Conservation (phyloP, 257 asterid genomes). For the Thymus quinquecostatus region DNA sequence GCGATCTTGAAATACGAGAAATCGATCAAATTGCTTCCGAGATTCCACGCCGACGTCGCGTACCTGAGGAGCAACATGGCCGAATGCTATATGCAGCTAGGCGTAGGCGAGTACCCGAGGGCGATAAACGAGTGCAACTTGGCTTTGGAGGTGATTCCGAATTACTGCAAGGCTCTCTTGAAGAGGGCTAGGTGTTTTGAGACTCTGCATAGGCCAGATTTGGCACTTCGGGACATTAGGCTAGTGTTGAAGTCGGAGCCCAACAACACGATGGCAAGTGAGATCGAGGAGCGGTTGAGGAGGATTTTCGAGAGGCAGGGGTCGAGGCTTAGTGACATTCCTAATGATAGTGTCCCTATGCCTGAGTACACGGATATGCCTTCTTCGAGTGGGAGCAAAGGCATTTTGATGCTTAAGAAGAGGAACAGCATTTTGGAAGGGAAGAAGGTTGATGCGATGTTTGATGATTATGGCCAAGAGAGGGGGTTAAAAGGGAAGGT, state of each 20-base stretch:
- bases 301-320: slow-evolving; percentile 56
- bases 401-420: slow-evolving; percentile 36
- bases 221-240: slow-evolving; percentile 70
- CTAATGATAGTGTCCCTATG: slow-evolving; percentile 44
- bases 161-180: slow-evolving; percentile 77
- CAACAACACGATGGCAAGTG: slow-evolving; percentile 78
- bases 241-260: slow-evolving; percentile 66
- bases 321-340: slow-evolving; percentile 41
- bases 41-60: slow-evolving; percentile 72
- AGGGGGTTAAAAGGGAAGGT: slow-evolving; percentile 15
- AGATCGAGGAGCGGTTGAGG: slow-evolving; percentile 71
- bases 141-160: slow-evolving; percentile 85
- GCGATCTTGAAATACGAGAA: slow-evolving; percentile 77
- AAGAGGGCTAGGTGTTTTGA: slow-evolving; percentile 90
- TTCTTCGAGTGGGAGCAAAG: slow-evolving; percentile 37
- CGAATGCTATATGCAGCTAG: slow-evolving; percentile 82
- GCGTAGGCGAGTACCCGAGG: slow-evolving; percentile 70
- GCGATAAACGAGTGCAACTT: slow-evolving; percentile 84
- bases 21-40: slow-evolving; percentile 77
- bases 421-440: slow-evolving; percentile 34
- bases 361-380: slow-evolving; percentile 57
- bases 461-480: slow-evolving; percentile 27
- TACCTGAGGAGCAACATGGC: slow-evolving; percentile 81
- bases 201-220: slow-evolving; percentile 68
- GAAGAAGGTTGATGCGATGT: slow-evolving; percentile 32